Evolutionary conservation across 1,139 yeast species (phyloP).

Genomic region (Diutina sp.): DNA sequence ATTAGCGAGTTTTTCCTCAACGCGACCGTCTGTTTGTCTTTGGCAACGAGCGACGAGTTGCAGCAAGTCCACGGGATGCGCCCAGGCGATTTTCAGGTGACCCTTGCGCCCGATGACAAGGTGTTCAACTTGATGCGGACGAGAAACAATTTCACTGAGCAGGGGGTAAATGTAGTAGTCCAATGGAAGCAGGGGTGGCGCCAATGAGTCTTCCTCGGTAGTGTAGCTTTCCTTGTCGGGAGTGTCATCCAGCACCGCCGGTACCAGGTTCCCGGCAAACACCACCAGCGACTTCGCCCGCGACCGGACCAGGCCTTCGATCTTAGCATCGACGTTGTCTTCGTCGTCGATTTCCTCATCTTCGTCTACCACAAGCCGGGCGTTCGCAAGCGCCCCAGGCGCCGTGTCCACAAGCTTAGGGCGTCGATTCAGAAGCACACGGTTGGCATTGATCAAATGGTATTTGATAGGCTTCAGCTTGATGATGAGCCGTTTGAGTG

Average conservation of each 20-base stretch:
- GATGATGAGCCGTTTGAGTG: constrained; percentile 24
- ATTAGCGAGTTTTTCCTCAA: neutral
- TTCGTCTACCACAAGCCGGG: constrained; percentile 3
- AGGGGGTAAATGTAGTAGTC: neutral
- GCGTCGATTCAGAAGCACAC: constrained; percentile 22
- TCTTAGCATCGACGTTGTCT: neutral
- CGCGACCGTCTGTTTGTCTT: neutral
- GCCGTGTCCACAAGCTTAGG: constrained; percentile 14
- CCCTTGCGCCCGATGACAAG: constrained; percentile 69
- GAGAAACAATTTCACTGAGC: neutral
- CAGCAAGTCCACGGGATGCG: constrained; percentile 48
- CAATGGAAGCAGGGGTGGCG: neutral
- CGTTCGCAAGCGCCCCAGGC: neutral
- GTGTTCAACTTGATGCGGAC: constrained; percentile 32
- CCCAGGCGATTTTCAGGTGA: constrained; percentile 64
- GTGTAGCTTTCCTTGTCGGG: neutral
- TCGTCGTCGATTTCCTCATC: neutral
- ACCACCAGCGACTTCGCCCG: neutral
- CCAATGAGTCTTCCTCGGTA: neutral
- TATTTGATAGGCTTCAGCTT: constrained; percentile 30
- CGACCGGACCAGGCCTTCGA: neutral
- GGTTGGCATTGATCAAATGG: constrained; percentile 32
- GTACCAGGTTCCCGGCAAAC: neutral
- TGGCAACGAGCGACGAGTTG: neutral
- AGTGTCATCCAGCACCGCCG: neutral